Evolutionary conservation across 768 basidiomycete genomes (phyloP).

Genomic region (Crucibulum laeve): DNA sequence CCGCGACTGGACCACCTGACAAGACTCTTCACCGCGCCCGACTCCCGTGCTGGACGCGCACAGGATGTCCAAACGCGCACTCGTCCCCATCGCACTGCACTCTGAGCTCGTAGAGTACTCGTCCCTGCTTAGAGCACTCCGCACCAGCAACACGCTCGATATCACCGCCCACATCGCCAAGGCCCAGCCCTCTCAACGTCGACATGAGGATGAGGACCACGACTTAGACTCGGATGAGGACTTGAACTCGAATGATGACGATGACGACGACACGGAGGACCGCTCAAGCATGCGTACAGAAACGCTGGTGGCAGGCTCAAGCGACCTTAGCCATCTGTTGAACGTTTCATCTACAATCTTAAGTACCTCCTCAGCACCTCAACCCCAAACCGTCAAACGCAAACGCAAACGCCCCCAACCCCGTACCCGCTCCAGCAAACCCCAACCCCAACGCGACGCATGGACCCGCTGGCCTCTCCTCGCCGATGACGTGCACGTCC

Average conservation of each 20-base stretch:
- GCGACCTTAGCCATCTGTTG: slow-evolving; percentile 11
- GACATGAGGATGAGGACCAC: neutral
- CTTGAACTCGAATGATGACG: slow-evolving; percentile 19
- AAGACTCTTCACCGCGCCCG: neutral
- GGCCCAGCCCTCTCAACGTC: slow-evolving; percentile 15
- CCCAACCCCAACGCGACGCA: slow-evolving; percentile 36
- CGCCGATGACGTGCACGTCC: slow-evolving; percentile 51
- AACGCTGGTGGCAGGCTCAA: slow-evolving; percentile 10
- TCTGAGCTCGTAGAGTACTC: slow-evolving; percentile 66
- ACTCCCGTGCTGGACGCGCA: neutral
- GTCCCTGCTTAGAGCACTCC: slow-evolving; percentile 60
- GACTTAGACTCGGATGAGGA: too few species aligned
- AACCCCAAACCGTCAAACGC: slow-evolving; percentile 5
- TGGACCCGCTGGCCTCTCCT: slow-evolving; percentile 82
- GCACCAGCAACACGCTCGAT: slow-evolving; percentile 53
- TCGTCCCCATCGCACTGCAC: slow-evolving; percentile 52
- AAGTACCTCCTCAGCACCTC: neutral
- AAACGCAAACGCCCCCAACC: neutral
- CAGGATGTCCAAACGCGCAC: slow-evolving; percentile 32
- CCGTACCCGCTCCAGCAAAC: neutral
- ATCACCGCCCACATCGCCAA: slow-evolving; percentile 47
- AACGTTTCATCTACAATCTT: neutral
- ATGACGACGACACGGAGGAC: slow-evolving; percentile 13
- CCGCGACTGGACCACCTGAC: slow-evolving; percentile 4
- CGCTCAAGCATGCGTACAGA: slow-evolving; percentile 1